A percentile compares a stretch with the other conserved stretches of the same genome.
These are phyloP conservation scores for Leccinellum rugosiceps DNA, from an alignment of 768 basidiomycete genomes.

Conservation along the genomic window DNA sequence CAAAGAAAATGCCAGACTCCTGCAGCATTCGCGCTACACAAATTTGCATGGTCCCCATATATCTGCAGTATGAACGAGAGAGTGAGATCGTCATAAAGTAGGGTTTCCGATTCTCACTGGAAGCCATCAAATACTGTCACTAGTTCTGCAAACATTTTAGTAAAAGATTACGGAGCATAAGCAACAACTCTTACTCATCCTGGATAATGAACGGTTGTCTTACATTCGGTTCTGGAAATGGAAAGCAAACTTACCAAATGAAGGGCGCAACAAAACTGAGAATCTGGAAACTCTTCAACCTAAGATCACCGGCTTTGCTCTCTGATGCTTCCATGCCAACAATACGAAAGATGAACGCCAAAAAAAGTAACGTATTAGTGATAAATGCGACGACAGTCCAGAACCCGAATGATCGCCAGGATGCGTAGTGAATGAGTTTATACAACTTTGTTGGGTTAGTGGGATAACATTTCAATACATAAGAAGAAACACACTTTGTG, in stretches of 20 bases:
- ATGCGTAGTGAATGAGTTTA: slow-evolving; percentile 69
- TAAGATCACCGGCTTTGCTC: slow-evolving; percentile 37
- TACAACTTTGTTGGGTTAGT: slow-evolving; percentile 47
- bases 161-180: neutral
- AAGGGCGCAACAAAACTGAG: slow-evolving; percentile 85
- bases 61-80: slow-evolving; percentile 38
- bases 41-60: slow-evolving; percentile 92
- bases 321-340: slow-evolving; percentile 43
- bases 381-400: slow-evolving; percentile 70
- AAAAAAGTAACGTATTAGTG: slow-evolving; percentile 68
- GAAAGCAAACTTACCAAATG: slow-evolving; percentile 61
- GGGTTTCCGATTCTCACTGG: slow-evolving; percentile 45
- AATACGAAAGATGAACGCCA: slow-evolving; percentile 74
- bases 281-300: slow-evolving; percentile 79
- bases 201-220: slow-evolving; percentile 26
- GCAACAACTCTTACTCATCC: slow-evolving; percentile 71
- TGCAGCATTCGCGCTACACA: slow-evolving; percentile 91
- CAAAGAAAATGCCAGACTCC: slow-evolving; percentile 91
- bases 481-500: slow-evolving; percentile 17
- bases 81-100: neutral
- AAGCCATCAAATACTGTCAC: slow-evolving; percentile 79
- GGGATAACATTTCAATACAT: neutral
- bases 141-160: slow-evolving; percentile 46
- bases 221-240: neutral
- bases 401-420: slow-evolving; percentile 79